Evolutionary conservation across 139 green algal species (phyloP), one percentile per base, ranked within the genome.

Genomic region (Monoraphidium neglectum): DNA sequence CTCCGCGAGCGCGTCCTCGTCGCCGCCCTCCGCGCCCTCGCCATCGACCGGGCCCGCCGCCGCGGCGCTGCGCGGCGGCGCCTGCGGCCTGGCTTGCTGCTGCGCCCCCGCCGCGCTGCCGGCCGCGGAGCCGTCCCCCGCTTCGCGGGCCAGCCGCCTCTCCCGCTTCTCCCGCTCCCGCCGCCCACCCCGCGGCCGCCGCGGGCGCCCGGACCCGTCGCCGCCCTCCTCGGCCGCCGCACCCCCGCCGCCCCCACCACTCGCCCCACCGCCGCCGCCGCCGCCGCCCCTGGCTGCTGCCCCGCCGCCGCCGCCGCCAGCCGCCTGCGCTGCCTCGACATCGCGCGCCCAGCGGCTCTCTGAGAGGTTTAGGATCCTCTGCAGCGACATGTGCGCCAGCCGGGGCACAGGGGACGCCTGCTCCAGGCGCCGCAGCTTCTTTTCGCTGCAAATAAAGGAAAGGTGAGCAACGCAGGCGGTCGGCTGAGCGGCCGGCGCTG

Each of bases 341-440:
- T 79, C 73, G 10, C 33, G 57, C 13, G 43, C 47, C 73, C 73
- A 79, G 24, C 73, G 54, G 46, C 73, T 43, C 73, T 79, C 73
- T 18, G 33, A 60, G 49, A 68, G 49, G 35, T 49, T 73, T 2
- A 79, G 63, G 47, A 79, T 51, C 13, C 73, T 47, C 47, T 64
- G 63, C 62, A 79, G 63, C 63, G 57, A 51, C 47, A 79, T 54
- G 16, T 54, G 33, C 2, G 46, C 16, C 47, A 79, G 47, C 47
- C 32, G 38, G 32, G 24, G 64, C 32, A 23, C 32, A 13, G 32
- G 3, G 54, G 47, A 32, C 23, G 73, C 73, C 23, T 68, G n/a
- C 62, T 79, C 73, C n/a, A 79, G 51, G 1, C 73, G 73, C 16
- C 73, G 47, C 49, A 79, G 73, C 63, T 79, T 79, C 73, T 79